Evolutionary conservation across 345 rosid genomes (phyloP), one percentile per base, ranked within the genome.

Genomic region (Aquilaria sinensis): DNA sequence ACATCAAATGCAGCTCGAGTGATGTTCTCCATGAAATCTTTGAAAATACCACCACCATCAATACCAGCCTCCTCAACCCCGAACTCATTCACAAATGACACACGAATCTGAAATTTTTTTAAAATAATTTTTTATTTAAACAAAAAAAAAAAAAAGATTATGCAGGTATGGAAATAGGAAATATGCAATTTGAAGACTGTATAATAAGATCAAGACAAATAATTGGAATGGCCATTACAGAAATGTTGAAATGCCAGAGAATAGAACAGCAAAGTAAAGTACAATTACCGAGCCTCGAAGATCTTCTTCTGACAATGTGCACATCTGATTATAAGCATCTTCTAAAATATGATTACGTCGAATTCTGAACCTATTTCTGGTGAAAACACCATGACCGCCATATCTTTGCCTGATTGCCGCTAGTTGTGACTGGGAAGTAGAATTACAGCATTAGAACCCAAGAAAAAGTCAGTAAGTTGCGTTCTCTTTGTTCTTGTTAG

Each of bases 11-110:
- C 99, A 47, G 99, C 96, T 65, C 88, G 88, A 53, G 96, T 84
- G 60, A 94, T 94, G 68, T 94, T 94, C 72, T 94, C 97, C 99
- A 94, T 91, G 70, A 94, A 94, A 83, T 94, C 99, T 83, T 94
- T 94, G 79, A 94, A 94, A 76, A 94, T 94, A 57, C 97, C 99
- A 71, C 97, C 99, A 62, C 99, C 99, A 78, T 94, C 99, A 67
- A 94, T 91, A 58, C 99, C 99, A 81, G 99, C 99, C 80, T 94
- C 99, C 83, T 94, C 99, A 59, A 87, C 99, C 74, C 99, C 99
- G 68, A 88, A 84, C 79, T 94, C 99, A 71, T 94, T 94, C 65
- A 94, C 88, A 60, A 88, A 94, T 69, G 93, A 67, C 61, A 94
- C 97, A 10, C 99, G 99, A 72, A 94, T 91, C 99, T 94, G 83